phyloP scores from a whole-genome alignment of 2,329 filamentous ascomycete genomes.

The Drechslerella coelobrocha region DNA sequence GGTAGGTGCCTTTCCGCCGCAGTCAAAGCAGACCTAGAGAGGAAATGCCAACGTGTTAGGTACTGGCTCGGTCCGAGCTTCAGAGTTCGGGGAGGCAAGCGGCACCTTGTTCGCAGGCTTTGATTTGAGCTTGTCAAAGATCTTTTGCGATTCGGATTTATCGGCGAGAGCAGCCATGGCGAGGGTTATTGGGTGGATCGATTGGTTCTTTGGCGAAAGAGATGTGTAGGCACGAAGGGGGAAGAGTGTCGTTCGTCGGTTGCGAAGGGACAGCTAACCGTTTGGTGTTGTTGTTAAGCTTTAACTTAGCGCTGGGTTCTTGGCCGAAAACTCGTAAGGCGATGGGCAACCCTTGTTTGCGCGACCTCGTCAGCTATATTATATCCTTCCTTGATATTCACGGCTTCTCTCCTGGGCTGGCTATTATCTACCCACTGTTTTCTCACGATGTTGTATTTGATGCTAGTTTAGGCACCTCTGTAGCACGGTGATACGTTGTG shows the following conservation, averaged over 20 bases:
- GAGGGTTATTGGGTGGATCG: conserved; percentile 56
- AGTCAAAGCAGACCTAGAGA: conserved; percentile 92
- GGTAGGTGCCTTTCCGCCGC: conserved; percentile 94
- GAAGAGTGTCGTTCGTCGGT: conserved; percentile 63
- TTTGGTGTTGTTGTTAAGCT: not conserved
- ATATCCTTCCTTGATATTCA: no score
- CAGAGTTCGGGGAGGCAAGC: conserved; percentile 51
- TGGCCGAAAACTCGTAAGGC: not conserved
- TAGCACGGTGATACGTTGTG: not conserved
- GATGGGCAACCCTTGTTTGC: not conserved
- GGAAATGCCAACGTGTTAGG: conserved; percentile 34
- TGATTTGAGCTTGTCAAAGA: conserved; percentile 95
- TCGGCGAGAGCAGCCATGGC: conserved; percentile 69
- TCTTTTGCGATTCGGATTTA: conserved; percentile 93
- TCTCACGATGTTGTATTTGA: not conserved
- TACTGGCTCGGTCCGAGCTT: conserved; percentile 50
- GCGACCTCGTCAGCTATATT: no score
- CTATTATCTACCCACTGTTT: no score
- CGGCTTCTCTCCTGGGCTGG: no score
- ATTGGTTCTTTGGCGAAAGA: conserved; percentile 4
- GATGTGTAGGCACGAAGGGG: conserved; percentile 7
- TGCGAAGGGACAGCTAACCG: not conserved
- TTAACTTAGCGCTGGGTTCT: conserved; percentile 1
- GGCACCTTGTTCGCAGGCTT: conserved; percentile 93
- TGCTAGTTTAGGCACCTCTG: not conserved